phyloP scores from a whole-genome alignment of 2,329 filamentous ascomycete genomes.

The Alternaria postmessia region DNA sequence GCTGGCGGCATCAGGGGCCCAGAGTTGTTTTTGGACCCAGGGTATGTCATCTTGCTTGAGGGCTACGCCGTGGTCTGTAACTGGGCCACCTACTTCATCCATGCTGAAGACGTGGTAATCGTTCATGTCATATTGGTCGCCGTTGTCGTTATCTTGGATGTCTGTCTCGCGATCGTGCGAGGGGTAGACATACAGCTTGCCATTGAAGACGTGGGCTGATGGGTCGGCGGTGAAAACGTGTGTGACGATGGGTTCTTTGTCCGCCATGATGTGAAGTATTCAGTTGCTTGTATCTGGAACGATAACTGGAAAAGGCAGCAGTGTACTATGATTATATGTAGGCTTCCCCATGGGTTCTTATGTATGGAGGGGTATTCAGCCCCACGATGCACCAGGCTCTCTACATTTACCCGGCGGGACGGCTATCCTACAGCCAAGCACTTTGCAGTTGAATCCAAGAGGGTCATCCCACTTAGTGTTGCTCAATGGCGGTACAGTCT shows the following conservation, averaged over 20 bases:
- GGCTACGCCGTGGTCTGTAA: constrained; percentile 77
- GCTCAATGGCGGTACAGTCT: constrained; percentile 24
- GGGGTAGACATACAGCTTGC: constrained; percentile 79
- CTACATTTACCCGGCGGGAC: constrained; percentile 47
- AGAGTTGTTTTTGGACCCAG: constrained; percentile 81
- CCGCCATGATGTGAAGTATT: constrained; percentile 36
- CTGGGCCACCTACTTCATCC: constrained; percentile 63
- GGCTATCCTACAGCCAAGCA: constrained; percentile 32
- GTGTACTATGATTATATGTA: constrained; percentile 13
- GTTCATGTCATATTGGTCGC: constrained; percentile 84
- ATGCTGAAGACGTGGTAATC: constrained; percentile 83
- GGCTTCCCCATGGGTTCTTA: constrained; percentile 34
- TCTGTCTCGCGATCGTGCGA: constrained; percentile 80
- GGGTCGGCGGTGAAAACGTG: constrained; percentile 82
- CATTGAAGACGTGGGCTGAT: constrained; percentile 80
- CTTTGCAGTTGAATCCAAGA: constrained; percentile 25
- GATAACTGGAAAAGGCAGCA: constrained; percentile 5
- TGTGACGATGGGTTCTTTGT: constrained; percentile 70
- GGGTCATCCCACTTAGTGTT: constrained; percentile 23
- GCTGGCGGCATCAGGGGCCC: constrained; percentile 78
- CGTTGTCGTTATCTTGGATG: constrained; percentile 81
- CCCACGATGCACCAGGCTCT: constrained; percentile 31
- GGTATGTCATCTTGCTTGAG: constrained; percentile 72
- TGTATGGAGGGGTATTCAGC: constrained; percentile 35
- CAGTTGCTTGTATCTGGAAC: background rate